Evolutionary conservation across 1,284 basidiomycete species (phyloP).

Genomic region (Boletus hoseneyae): DNA sequence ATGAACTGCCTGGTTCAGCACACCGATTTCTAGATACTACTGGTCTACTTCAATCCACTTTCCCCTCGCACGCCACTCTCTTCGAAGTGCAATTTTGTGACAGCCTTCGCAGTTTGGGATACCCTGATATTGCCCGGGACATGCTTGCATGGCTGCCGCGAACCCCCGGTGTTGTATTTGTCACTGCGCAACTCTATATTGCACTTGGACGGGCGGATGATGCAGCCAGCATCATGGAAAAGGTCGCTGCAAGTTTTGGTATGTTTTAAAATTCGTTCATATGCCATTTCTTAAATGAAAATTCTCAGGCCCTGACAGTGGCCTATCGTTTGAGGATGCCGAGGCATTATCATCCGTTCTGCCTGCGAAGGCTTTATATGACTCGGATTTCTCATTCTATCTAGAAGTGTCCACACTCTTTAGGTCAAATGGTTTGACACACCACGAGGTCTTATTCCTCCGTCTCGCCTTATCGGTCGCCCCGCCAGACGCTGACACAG

Average conservation of each 20-base stretch:
- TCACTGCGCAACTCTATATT: slow-evolving; percentile 67
- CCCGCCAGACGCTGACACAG: slow-evolving; percentile 49
- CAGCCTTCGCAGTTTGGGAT: slow-evolving; percentile 61
- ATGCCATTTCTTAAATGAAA: slow-evolving; percentile 11
- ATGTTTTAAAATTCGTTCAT: slow-evolving; percentile 7
- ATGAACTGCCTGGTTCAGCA: slow-evolving; percentile 52
- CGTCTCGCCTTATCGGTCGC: slow-evolving; percentile 74
- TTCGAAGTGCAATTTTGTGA: slow-evolving; percentile 74
- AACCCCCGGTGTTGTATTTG: slow-evolving; percentile 72
- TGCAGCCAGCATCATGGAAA: slow-evolving; percentile 67
- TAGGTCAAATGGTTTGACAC: slow-evolving; percentile 52
- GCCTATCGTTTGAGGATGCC: slow-evolving; percentile 56
- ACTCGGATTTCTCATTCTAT: slow-evolving; percentile 73
- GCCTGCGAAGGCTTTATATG: slow-evolving; percentile 53
- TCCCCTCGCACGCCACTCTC: slow-evolving; percentile 60
- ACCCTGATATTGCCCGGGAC: slow-evolving; percentile 59
- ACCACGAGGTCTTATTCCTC: slow-evolving; percentile 71
- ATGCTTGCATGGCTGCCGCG: slow-evolving; percentile 73
- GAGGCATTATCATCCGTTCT: slow-evolving; percentile 62
- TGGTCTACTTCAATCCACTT: slow-evolving; percentile 62
- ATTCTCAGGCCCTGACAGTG: slow-evolving; percentile 48
- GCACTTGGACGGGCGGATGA: slow-evolving; percentile 73
- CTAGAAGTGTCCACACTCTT: slow-evolving; percentile 73
- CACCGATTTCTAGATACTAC: slow-evolving; percentile 66
- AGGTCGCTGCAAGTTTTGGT: slow-evolving; percentile 79